Evolutionary conservation across 805 yeast genomes (phyloP), one percentile per base, ranked within the genome.

Genomic region (Lachancea nothofagi): DNA sequence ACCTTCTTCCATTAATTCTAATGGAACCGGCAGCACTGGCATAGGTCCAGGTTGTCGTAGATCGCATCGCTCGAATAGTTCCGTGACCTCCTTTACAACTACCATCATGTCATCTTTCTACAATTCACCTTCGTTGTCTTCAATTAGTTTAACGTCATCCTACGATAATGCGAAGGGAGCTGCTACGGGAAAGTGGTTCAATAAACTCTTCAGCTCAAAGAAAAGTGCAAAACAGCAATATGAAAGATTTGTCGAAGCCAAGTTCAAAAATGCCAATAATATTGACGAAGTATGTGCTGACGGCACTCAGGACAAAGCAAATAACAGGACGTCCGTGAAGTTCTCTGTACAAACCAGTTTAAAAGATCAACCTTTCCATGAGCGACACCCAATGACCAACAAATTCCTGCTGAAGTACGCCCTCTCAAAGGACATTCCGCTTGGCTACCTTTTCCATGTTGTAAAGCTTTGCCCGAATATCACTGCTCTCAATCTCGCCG

Each of bases 391-490:
- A 2, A 58, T 63, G 33, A 76, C 78, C 29, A 80, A 75, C 54
- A 74, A 76, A 41, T 77, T 80, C 46, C 57, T 85, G 26, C 51
- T 70, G 39, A 80, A 75, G 56, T 83, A 82, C 59, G 70, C 85
- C 3, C 67, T 73, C 15, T 71, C 80, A n/a, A 77, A 73, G 48
- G 96, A 87, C 56, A 55, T 87, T 5, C 96, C 96, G 1, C 63
- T 81, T 21, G 96, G 96, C 0, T 76, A 77, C 46, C 52, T 88
- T 7, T 54, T 87, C 10, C 94, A 84, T 55, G 52, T 86, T 26
- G 53, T 87, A 27, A 71, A 71, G n/a, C 63, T 75, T 24, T 88
- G 96, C 54, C 77, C 77, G 10, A 80, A 82, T 48, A 50, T 87
- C 26, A 61, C 55, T 12, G 50, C 62, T 3, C 49, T 87, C 18